A percentile compares a stretch with the other conserved stretches of the same genome.
phyloP scores from a whole-genome alignment of 2,329 filamentous ascomycete species.

The Epichloe aotearoae region DNA sequence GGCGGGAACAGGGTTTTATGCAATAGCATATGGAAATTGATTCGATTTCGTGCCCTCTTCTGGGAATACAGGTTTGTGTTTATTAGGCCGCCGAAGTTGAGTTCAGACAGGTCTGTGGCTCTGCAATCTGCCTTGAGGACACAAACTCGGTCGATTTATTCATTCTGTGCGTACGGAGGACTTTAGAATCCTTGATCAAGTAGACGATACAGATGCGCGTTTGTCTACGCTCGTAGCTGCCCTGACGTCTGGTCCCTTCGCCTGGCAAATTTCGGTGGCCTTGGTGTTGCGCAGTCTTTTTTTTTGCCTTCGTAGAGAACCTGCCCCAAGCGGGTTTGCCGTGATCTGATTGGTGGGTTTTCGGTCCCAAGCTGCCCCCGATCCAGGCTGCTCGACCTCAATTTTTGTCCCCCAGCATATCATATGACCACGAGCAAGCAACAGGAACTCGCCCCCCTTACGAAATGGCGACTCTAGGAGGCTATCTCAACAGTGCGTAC shows the following conservation, averaged over 20 bases:
- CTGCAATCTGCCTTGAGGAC: too few relatives aligned
- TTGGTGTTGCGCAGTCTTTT: background rate
- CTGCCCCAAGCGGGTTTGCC: background rate
- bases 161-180: background rate
- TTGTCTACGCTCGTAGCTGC: too few relatives aligned
- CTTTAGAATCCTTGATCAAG: too few relatives aligned
- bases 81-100: too few relatives aligned
- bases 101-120: too few relatives aligned
- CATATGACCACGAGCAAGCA: background rate
- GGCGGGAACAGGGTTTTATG: too few relatives aligned
- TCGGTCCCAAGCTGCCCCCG: background rate
- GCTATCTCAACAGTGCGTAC: constrained; percentile 30
- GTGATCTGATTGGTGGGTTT: background rate
- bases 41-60: too few relatives aligned
- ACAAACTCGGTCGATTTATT: background rate
- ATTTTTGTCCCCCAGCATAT: background rate
- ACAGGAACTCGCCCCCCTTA: background rate
- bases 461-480: constrained; percentile 31
- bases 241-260: too few relatives aligned
- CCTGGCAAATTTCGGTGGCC: background rate
- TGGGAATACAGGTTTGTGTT: too few relatives aligned
- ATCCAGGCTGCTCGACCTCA: background rate
- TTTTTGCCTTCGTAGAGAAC: too few relatives aligned
- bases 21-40: too few relatives aligned
- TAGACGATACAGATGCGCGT: too few relatives aligned